Conservation (phyloP, 805 yeast species). For the Barnettozyma salicaria region DNA sequence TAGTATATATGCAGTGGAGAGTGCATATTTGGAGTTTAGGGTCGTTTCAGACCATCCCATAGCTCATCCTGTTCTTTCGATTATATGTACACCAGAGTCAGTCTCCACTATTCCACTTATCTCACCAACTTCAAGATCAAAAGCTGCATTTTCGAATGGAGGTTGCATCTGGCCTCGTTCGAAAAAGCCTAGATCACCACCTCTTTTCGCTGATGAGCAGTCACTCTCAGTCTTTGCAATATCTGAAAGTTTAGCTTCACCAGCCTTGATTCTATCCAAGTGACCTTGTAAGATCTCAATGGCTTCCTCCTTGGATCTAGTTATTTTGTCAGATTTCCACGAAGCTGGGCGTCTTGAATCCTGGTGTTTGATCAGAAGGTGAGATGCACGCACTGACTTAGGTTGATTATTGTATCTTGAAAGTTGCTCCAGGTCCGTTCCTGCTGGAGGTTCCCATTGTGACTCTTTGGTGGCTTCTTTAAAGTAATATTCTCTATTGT, state of each 20-base stretch:
- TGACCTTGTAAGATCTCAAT: slow-evolving; percentile 51
- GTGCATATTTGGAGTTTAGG: too few species aligned
- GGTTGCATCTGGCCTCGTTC: slow-evolving; percentile 95
- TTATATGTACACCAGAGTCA: slow-evolving; percentile 85
- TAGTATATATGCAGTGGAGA: too few species aligned
- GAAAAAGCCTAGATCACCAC: slow-evolving; percentile 90
- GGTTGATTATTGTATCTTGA: slow-evolving; percentile 54
- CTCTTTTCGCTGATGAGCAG: slow-evolving; percentile 77
- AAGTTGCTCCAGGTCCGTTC: slow-evolving; percentile 59
- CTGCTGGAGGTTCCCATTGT: slow-evolving; percentile 88
- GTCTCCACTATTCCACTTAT: slow-evolving; percentile 78
- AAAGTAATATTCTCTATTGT: slow-evolving; percentile 78
- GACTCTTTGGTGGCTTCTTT: slow-evolving; percentile 67
- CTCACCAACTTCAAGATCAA: slow-evolving; percentile 75
- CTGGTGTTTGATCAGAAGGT: slow-evolving; percentile 74
- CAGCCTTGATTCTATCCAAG: slow-evolving; percentile 53
- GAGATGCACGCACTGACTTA: slow-evolving; percentile 71
- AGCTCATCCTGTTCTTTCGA: slow-evolving; percentile 82
- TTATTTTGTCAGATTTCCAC: slow-evolving; percentile 76
- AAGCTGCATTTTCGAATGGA: slow-evolving; percentile 83
- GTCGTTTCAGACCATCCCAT: too few species aligned
- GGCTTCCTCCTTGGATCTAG: slow-evolving; percentile 81
- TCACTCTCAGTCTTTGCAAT: slow-evolving; percentile 83
- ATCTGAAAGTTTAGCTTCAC: slow-evolving; percentile 60
- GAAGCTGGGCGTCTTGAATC: slow-evolving; percentile 87